Percentiles rank a stretch among this genome's conserved stretches.
Evolutionary conservation across 2,329 filamentous ascomycete genomes (phyloP).

Genomic region (Calonectria leucothoes): DNA sequence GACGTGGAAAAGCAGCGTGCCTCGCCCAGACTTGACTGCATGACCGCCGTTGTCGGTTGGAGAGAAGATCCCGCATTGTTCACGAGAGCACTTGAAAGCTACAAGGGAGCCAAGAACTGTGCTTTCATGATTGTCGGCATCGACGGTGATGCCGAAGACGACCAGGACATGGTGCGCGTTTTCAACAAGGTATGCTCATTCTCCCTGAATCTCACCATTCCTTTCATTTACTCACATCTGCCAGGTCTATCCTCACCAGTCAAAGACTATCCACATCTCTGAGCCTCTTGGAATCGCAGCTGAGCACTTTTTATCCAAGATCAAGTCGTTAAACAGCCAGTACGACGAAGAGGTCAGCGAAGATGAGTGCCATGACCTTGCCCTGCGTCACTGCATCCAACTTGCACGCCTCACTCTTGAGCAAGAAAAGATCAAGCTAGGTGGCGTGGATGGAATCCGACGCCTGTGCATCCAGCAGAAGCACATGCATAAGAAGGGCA

Average conservation of each 20-base stretch:
- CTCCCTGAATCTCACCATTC: not conserved
- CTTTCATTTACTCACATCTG: not conserved
- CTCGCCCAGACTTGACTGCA: conserved; percentile 30
- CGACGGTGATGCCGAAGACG: conserved; percentile 35
- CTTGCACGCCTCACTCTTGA: conserved; percentile 33
- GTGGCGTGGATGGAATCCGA: conserved; percentile 22
- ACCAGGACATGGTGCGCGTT: conserved; percentile 39
- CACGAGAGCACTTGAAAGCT: conserved; percentile 36
- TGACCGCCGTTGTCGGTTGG: conserved; percentile 41
- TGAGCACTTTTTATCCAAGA: conserved; percentile 30
- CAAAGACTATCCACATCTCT: conserved; percentile 32
- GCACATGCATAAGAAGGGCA: conserved; percentile 43
- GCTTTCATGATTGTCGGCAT: conserved; percentile 38
- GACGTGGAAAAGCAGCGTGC: not conserved
- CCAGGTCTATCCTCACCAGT: conserved; percentile 36
- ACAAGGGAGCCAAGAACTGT: conserved; percentile 29
- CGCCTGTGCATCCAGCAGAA: conserved; percentile 38
- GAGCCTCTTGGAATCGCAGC: conserved; percentile 37
- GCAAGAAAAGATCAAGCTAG: conserved; percentile 29
- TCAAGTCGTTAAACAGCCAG: conserved; percentile 24
- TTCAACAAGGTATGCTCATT: conserved; percentile 32
- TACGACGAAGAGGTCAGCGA: conserved; percentile 23
- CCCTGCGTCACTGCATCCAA: conserved; percentile 36
- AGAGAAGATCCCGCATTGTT: conserved; percentile 38
- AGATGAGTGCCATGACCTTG: conserved; percentile 29